Base-by-base conservation (phyloP, 805 yeast genomes). In the Starmerella powellii region DNA sequence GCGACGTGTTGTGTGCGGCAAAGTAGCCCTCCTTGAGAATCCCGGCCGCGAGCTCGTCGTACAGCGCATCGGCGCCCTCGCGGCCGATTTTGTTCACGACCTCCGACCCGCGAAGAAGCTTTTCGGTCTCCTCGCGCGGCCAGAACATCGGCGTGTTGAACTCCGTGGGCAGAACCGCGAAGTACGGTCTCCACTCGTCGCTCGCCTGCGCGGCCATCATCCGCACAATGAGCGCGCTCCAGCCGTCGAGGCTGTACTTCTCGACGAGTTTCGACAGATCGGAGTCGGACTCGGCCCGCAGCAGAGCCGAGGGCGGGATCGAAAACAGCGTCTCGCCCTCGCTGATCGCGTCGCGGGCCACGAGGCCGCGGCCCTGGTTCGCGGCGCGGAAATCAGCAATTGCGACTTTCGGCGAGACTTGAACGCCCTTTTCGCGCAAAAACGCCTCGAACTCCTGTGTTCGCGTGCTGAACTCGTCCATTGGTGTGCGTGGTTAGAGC, bases 81-180 rank as follows among this genome's bases (percentile, higher is more conserved):
- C 67, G 72, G 2, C 96, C 97, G 31, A 88, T 68, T 56, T 94
- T 67, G 3, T 68, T 66, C 24, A 78, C 52, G 2, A 87, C 75
- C 31, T 74, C 66, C 0, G 95, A 84, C 0, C 96, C 96, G 34
- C 65, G 52, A 46, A 88, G 65, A 1, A 49, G 44, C 3, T 63
- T 47, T 31, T 81, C 55, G n/a, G 45, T 42, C 44, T 88, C 91
- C 0, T 66, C 68, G 0, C 73, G 74, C 2, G 49, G 47, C 97
- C 98, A 88, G 55, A 76, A 84, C 75, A 86, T 81, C 44, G 86
- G 70, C 28, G 78, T 78, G 54, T 77, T 70, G 59, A 80, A 74
- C 13, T 55, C 48, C 3, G 51, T 56, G 0, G 97, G 97, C 31
- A 88, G 65, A 0, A 87, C 73, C 17, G 72, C 63, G 44, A 86